These are phyloP conservation scores for Hamamelis virginiana DNA, from an alignment of 164 flowering plant species.

Conservation along the genomic window DNA sequence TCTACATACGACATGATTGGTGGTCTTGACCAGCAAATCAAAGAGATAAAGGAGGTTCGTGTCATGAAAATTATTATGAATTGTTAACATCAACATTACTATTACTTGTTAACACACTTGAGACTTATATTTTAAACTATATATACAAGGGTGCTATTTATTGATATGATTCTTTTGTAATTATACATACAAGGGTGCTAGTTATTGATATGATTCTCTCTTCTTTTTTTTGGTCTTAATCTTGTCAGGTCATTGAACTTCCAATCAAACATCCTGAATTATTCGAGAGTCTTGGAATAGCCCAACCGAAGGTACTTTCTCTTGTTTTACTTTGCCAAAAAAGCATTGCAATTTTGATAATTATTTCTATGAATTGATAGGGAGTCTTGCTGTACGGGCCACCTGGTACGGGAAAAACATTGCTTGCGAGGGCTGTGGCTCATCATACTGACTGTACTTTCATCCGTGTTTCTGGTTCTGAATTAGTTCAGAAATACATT, in stretches of 20 bases:
- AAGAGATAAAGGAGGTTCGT: constrained; percentile 90
- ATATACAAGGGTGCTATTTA: too few species aligned
- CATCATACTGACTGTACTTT: constrained; percentile 96
- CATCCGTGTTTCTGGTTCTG: constrained; percentile 94
- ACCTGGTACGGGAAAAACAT: constrained; percentile 99
- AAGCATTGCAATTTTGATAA: too few species aligned
- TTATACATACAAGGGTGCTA: too few species aligned
- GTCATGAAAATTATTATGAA: too few species aligned
- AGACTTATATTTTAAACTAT: too few species aligned
- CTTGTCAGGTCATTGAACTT: constrained; percentile 87
- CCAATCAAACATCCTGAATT: constrained; percentile 97
- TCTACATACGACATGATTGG: constrained; percentile 98
- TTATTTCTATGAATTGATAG: constrained; percentile 26
- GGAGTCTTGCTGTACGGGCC: constrained; percentile 97
- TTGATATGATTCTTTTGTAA: too few species aligned
- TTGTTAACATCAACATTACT: too few species aligned
- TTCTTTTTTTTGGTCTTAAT: background rate
- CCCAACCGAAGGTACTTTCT: constrained; percentile 82
- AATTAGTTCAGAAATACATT: constrained; percentile 91
- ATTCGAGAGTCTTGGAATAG: constrained; percentile 96
- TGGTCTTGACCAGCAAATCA: constrained; percentile 95
- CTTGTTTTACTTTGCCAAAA: too few species aligned
- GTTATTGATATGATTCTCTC: too few species aligned
- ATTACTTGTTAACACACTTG: too few species aligned
- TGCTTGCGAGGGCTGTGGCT: constrained; percentile 97